phyloP scores from a whole-genome alignment of 2,329 filamentous ascomycete genomes.

The Diaporthe sp. region DNA sequence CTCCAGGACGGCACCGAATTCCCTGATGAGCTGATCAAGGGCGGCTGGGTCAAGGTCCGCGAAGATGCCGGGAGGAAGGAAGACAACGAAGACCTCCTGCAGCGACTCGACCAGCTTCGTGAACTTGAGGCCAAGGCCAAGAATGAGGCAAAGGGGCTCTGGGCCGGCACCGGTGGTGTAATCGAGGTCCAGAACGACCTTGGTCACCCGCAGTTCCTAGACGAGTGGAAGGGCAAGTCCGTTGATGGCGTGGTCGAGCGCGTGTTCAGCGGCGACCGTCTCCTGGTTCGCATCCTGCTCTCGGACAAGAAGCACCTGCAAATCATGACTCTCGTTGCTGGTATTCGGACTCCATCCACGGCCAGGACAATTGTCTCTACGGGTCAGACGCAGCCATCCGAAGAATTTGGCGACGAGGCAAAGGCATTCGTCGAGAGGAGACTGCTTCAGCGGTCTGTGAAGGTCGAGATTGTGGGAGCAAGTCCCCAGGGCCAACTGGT shows the following conservation, averaged over 20 bases:
- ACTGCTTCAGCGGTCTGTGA: slow-evolving; percentile 87
- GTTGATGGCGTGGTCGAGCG: slow-evolving; percentile 91
- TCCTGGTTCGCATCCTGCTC: slow-evolving; percentile 86
- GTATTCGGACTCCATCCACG: slow-evolving; percentile 90
- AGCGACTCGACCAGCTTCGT: slow-evolving; percentile 83
- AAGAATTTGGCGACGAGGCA: slow-evolving; percentile 92
- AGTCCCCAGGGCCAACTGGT: slow-evolving; percentile 95
- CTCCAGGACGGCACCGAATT: slow-evolving; percentile 82
- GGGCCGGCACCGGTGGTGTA: slow-evolving; percentile 74
- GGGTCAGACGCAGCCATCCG: slow-evolving; percentile 84
- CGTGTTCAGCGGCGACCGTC: slow-evolving; percentile 90
- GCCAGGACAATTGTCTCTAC: slow-evolving; percentile 85
- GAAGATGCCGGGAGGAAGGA: slow-evolving; percentile 96
- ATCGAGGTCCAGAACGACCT: slow-evolving; percentile 89
- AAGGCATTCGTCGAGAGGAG: slow-evolving; percentile 88
- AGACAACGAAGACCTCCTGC: slow-evolving; percentile 80
- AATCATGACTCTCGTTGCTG: slow-evolving; percentile 89
- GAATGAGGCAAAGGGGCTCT: slow-evolving; percentile 84
- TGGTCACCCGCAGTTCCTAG: slow-evolving; percentile 82
- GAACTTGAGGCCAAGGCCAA: slow-evolving; percentile 83
- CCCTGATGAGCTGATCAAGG: slow-evolving; percentile 86
- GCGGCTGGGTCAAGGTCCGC: slow-evolving; percentile 92
- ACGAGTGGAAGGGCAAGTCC: slow-evolving; percentile 86
- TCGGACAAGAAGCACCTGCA: slow-evolving; percentile 89
- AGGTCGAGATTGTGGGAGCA: slow-evolving; percentile 85